Percentiles rank a stretch among this genome's conserved stretches.
Evolutionary conservation across 441 rosid species (phyloP).

Genomic region (Dalechampia spathulata): DNA sequence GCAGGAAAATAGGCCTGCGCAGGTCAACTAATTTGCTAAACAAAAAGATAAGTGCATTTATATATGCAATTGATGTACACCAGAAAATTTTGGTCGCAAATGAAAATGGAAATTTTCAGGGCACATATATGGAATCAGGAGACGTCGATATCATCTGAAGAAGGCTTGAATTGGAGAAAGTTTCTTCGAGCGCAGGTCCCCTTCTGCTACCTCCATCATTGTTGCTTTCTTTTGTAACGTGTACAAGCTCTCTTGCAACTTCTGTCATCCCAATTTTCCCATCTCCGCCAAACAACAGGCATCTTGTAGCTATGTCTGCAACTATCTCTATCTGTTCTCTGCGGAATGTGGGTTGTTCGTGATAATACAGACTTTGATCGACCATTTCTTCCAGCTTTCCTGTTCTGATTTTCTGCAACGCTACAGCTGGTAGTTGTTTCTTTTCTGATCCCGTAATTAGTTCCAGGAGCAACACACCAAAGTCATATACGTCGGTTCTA

Average conservation of each 20-base stretch:
- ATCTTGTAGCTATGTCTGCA: constrained; percentile 67
- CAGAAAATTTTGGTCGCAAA: not conserved
- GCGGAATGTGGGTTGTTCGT: constrained; percentile 43
- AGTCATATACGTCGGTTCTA: constrained; percentile 43
- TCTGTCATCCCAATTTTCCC: constrained; percentile 68
- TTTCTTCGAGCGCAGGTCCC: constrained; percentile 61
- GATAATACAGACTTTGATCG: constrained; percentile 56
- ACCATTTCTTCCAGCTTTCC: constrained; percentile 67
- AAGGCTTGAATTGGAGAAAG: constrained; percentile 80
- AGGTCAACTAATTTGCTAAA: not conserved
- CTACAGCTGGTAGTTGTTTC: constrained; percentile 30
- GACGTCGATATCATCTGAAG: constrained; percentile 92
- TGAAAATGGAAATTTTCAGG: constrained; percentile 11
- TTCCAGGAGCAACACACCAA: constrained; percentile 63
- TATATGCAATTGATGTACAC: not conserved
- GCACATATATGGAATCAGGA: constrained; percentile 55
- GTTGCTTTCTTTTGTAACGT: constrained; percentile 37
- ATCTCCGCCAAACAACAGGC: constrained; percentile 65
- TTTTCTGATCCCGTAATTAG: constrained; percentile 50
- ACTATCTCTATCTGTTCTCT: constrained; percentile 58
- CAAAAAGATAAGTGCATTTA: not conserved
- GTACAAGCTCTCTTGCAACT: constrained; percentile 65
- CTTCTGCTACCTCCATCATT: constrained; percentile 42
- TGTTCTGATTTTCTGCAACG: constrained; percentile 42
- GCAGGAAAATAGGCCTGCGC: too few relatives aligned